These are phyloP conservation scores for Nemania diffusa DNA, from an alignment of 2,329 filamentous ascomycete genomes.

Conservation along the genomic window DNA sequence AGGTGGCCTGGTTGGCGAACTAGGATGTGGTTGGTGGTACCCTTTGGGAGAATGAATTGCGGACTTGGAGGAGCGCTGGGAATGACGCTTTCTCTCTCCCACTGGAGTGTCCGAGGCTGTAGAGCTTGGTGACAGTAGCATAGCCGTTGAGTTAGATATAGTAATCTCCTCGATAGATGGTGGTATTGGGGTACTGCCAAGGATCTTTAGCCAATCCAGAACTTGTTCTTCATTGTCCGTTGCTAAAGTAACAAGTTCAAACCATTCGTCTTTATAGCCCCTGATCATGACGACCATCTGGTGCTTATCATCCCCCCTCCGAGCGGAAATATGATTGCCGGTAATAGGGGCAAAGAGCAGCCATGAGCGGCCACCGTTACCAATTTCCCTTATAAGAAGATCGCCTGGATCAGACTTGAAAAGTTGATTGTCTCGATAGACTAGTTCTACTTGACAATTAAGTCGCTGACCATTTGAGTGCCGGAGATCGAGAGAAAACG, in stretches of 20 bases:
- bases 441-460: slow-evolving; percentile 87
- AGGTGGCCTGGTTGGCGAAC: slow-evolving; percentile 46
- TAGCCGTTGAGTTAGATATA: slow-evolving; percentile 42
- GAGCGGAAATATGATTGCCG: slow-evolving; percentile 77
- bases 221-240: slow-evolving; percentile 81
- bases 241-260: slow-evolving; percentile 81
- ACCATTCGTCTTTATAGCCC: slow-evolving; percentile 79
- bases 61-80: slow-evolving; percentile 37
- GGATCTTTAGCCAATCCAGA: slow-evolving; percentile 86
- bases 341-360: slow-evolving; percentile 92
- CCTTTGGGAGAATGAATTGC: slow-evolving; percentile 46
- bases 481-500: slow-evolving; percentile 83
- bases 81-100: slow-evolving; percentile 51
- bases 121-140: slow-evolving; percentile 40
- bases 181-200: slow-evolving; percentile 66
- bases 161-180: slow-evolving; percentile 54
- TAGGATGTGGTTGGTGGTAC: slow-evolving; percentile 49
- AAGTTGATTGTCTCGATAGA: slow-evolving; percentile 83
- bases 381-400: slow-evolving; percentile 92
- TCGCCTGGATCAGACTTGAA: slow-evolving; percentile 77
- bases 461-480: slow-evolving; percentile 93
- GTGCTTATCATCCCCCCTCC: slow-evolving; percentile 74
- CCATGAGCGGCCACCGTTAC: slow-evolving; percentile 76
- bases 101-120: slow-evolving; percentile 52
- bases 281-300: slow-evolving; percentile 90